Evolutionary conservation across 2,329 filamentous ascomycete species (phyloP).

Genomic region (Aspergillus costaricaensis): DNA sequence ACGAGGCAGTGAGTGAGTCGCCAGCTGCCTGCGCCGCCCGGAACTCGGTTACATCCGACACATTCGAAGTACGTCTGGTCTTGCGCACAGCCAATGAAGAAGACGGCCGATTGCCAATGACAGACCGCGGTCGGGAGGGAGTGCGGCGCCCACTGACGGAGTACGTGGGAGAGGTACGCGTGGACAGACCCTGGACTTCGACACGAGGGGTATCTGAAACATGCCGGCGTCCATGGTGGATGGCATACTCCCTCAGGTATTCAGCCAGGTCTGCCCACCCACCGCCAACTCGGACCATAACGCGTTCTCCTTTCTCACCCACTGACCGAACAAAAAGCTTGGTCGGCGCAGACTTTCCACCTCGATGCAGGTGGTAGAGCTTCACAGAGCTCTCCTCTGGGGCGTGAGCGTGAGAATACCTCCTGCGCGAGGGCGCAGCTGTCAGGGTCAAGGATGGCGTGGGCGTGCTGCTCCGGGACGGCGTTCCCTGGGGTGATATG

Average conservation of each 20-base stretch:
- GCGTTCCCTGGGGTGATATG: constrained; percentile 34
- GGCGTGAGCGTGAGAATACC: constrained; percentile 35
- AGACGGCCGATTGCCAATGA: constrained; percentile 38
- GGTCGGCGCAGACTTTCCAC: constrained; percentile 81
- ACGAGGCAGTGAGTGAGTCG: constrained; percentile 29
- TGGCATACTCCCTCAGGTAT: constrained; percentile 89
- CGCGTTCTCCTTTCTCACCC: constrained; percentile 83
- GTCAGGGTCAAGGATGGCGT: constrained; percentile 71
- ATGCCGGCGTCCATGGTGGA: constrained; percentile 79
- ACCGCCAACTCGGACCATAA: constrained; percentile 97
- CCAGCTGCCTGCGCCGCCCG: constrained; percentile 32
- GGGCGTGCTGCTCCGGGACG: constrained; percentile 55
- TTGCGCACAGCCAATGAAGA: constrained; percentile 45
- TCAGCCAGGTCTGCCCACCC: constrained; percentile 98
- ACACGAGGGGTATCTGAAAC: constrained; percentile 56
- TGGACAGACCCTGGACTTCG: constrained; percentile 55
- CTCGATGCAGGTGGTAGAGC: constrained; percentile 85
- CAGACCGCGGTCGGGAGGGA: constrained; percentile 41
- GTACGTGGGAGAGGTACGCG: constrained; percentile 33
- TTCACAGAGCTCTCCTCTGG: constrained; percentile 73
- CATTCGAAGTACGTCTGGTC: constrained; percentile 38
- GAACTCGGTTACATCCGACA: constrained; percentile 32
- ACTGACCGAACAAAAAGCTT: constrained; percentile 94
- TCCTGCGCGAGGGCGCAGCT: constrained; percentile 51
- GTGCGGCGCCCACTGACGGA: constrained; percentile 35